phyloP scores from a whole-genome alignment of 2,329 filamentous ascomycete genomes.

The Monilinia fructicola region DNA sequence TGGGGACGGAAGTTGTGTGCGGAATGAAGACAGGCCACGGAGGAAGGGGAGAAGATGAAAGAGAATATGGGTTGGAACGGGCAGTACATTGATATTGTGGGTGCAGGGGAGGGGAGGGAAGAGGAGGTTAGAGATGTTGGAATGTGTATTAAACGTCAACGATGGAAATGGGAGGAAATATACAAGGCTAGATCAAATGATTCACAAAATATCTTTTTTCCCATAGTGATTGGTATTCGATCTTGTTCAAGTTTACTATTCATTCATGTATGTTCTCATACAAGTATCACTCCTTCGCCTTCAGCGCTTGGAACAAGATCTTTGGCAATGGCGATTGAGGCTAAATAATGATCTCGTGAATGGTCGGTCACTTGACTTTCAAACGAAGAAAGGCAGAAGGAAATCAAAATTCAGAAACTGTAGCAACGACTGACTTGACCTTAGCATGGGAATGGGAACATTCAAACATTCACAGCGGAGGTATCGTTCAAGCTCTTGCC shows the following conservation, averaged over 20 bases:
- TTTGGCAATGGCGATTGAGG: background rate
- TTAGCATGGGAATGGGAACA: too few species aligned
- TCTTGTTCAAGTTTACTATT: background rate
- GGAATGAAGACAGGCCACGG: background rate
- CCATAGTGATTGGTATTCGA: background rate
- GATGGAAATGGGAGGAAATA: background rate
- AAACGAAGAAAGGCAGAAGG: too few species aligned
- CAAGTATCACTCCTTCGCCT: background rate
- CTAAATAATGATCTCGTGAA: background rate
- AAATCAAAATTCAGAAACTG: background rate
- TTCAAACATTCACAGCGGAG: background rate
- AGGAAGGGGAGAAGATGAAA: slow-evolving; percentile 7
- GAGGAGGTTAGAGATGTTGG: background rate
- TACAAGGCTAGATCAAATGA: background rate
- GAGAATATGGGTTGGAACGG: slow-evolving; percentile 3
- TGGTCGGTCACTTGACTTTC: background rate
- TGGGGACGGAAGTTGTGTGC: background rate
- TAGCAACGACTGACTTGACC: background rate
- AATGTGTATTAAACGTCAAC: background rate
- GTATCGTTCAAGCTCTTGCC: background rate
- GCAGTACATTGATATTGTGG: background rate
- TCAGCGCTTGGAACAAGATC: background rate
- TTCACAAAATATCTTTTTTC: too few species aligned
- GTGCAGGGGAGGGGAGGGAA: background rate
- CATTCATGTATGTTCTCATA: background rate